Base-by-base conservation (phyloP, 2,329 filamentous ascomycete genomes). In the Penicillium brevicompactum region DNA sequence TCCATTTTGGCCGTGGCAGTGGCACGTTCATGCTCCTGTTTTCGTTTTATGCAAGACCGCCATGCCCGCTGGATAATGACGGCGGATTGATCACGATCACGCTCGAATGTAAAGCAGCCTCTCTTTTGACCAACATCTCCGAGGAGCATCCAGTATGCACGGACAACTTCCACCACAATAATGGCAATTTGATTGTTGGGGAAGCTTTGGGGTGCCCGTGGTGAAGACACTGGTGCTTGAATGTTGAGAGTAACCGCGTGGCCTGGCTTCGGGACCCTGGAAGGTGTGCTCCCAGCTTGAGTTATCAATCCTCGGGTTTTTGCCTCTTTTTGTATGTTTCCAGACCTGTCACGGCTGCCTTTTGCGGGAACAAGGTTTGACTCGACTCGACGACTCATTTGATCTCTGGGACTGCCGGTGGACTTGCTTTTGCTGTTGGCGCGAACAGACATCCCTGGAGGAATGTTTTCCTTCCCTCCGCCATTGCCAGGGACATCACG, bases 381-480 rank as follows among this genome's bases (percentile, higher is more conserved):
- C 8, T 11, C 2, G 11, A 10, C 10, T 27, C n/a, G 34, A 34
- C 47, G 57, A 16, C 24, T 21, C 10, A 22, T 44, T 22, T 44
- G 52, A 8, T 53, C 24, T 8, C 51, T 53, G 4, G 43, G 18
- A 14, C 30, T n/a, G 8, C 4, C 27, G n/a, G 16, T n/a, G 11
- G 21, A 5, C 10, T 54, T 51, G 13, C 40, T 43, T 31, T 66
- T 67, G 1, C 52, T 56, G 31, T 68, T 66, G 45, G 60, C 46
- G 10, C 57, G 51, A 34, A 51, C 37, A 11, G 65, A 30, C 31
- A 59, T 49, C 4, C 78, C 79, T 1, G 84, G 85, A 13, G 84
- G 84, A 5, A 86, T 65, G 58, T 87, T 88, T 67, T 87, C 85
- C 62, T 88, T 88, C 5, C 85, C 85, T 4, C 78, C 78, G 32